Conservation (phyloP, 495 filamentous ascomycete species). For the Penicillium nucicola region DNA sequence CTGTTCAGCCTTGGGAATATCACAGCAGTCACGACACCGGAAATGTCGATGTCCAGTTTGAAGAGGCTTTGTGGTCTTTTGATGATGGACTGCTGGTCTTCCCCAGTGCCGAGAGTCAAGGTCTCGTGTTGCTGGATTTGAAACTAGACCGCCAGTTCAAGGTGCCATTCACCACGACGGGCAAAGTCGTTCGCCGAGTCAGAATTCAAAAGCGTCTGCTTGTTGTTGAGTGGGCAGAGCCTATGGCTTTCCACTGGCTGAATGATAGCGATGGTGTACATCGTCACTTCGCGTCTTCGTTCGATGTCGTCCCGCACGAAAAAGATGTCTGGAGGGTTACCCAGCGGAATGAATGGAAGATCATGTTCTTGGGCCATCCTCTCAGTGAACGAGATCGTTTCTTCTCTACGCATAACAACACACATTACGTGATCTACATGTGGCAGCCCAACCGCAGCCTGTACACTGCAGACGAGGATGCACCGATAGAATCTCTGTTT, state of each 20-base stretch:
- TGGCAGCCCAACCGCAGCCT: conserved; percentile 63
- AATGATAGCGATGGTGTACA: conserved; percentile 57
- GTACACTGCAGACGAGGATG: conserved; percentile 53
- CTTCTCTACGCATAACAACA: conserved; percentile 60
- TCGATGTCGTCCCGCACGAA: conserved; percentile 39
- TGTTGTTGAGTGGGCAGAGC: conserved; percentile 66
- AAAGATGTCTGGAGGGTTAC: conserved; percentile 42
- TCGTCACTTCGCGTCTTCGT: conserved; percentile 64
- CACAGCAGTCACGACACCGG: conserved; percentile 43
- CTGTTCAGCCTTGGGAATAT: conserved; percentile 55
- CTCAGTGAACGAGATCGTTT: conserved; percentile 59
- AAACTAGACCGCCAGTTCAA: conserved; percentile 37
- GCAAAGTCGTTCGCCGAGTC: conserved; percentile 56
- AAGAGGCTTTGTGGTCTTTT: conserved; percentile 58
- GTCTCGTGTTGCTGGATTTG: conserved; percentile 55
- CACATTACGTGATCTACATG: conserved; percentile 63
- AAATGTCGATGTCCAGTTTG: conserved; percentile 47
- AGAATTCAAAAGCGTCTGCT: conserved; percentile 55
- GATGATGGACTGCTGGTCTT: conserved; percentile 60
- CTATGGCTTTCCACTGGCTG: conserved; percentile 52
- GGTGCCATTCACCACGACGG: conserved; percentile 53
- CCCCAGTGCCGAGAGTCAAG: conserved; percentile 37
- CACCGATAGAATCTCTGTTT: conserved; percentile 59
- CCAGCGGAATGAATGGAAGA: conserved; percentile 67
- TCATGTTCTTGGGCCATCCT: conserved; percentile 60